Conservation (phyloP, 2,329 filamentous ascomycete species). For the Biscogniauxia sp. region DNA sequence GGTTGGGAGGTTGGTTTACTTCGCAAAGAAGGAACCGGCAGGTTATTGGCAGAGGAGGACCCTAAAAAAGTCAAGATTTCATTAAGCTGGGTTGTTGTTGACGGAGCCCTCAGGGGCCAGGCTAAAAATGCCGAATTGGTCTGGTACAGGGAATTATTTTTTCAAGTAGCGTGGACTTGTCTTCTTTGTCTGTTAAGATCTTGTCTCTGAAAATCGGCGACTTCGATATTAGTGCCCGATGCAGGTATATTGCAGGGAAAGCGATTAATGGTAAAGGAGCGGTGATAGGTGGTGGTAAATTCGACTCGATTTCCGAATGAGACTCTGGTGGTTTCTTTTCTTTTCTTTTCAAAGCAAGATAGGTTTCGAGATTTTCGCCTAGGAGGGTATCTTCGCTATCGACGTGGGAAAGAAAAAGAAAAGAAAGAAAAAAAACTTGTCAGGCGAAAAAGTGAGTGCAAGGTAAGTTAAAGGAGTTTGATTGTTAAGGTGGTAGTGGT, state of each 20-base stretch:
- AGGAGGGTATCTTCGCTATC: too few species aligned
- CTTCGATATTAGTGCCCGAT: slow-evolving; percentile 15
- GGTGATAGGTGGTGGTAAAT: slow-evolving; percentile 11
- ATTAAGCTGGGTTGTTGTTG: slow-evolving; percentile 10
- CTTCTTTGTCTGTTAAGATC: slow-evolving; percentile 16
- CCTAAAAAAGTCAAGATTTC: slow-evolving; percentile 2
- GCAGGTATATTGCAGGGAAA: slow-evolving; percentile 18
- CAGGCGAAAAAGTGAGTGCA: too few species aligned
- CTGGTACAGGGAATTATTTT: slow-evolving; percentile 1
- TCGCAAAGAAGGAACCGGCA: slow-evolving; percentile 10
- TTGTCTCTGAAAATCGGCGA: slow-evolving; percentile 16
- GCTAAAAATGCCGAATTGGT: slow-evolving; percentile 7
- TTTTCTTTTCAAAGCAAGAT: neutral
- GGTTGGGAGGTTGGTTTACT: neutral
- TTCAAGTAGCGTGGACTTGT: slow-evolving; percentile 15
- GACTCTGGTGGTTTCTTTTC: too few species aligned
- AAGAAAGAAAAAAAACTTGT: too few species aligned
- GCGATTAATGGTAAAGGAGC: slow-evolving; percentile 7
- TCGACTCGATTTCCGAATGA: neutral
- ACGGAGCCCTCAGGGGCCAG: slow-evolving; percentile 4
- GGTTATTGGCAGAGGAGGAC: slow-evolving; percentile 4
- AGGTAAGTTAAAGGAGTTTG: too few species aligned
- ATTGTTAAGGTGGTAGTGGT: too few species aligned
- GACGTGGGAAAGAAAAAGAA: too few species aligned
- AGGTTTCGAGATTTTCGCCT: neutral